Conservation (phyloP, 1,284 basidiomycete genomes). For the Fomitopsis pinicola region DNA sequence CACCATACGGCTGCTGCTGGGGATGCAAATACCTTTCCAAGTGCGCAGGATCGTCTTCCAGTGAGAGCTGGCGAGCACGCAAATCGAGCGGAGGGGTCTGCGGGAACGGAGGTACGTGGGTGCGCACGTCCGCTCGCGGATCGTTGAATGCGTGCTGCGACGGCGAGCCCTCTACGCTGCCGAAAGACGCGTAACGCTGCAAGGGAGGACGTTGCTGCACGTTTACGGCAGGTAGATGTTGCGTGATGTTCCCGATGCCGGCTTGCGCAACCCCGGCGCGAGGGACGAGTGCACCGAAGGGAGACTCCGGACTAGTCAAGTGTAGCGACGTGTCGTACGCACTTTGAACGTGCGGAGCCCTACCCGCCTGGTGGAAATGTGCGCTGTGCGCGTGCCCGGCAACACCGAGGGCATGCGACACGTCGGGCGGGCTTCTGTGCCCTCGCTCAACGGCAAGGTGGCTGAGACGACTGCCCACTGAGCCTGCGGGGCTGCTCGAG, state of each 20-base stretch:
- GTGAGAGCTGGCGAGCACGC: neutral
- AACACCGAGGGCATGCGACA: slow-evolving; percentile 11
- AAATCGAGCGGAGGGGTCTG: neutral
- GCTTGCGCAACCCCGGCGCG: slow-evolving; percentile 26
- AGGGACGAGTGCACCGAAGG: slow-evolving; percentile 22
- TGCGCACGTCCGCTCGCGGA: neutral
- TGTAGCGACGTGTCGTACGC: slow-evolving; percentile 3
- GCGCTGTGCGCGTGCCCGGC: slow-evolving; percentile 6
- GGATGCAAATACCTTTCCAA: neutral
- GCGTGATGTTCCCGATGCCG: slow-evolving; percentile 13
- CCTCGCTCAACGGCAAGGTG: slow-evolving; percentile 11
- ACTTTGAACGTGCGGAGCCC: neutral
- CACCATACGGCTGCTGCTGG: neutral
- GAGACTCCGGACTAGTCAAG: slow-evolving; percentile 13
- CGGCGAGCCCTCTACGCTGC: neutral
- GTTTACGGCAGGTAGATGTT: slow-evolving; percentile 7
- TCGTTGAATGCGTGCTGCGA: neutral
- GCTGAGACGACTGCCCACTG: slow-evolving; percentile 13
- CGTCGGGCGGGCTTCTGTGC: slow-evolving; percentile 12
- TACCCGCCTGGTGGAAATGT: neutral
- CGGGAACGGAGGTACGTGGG: neutral
- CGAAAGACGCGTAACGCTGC: slow-evolving; percentile 14
- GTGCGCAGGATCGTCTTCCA: neutral
- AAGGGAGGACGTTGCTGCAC: slow-evolving; percentile 26
- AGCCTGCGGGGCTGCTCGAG: slow-evolving; percentile 14